Evolutionary conservation across 78 protist species (phyloP), one percentile per base, ranked within the genome.

Genomic region (slime mould (Dictyostelium discoideum)): DNA sequence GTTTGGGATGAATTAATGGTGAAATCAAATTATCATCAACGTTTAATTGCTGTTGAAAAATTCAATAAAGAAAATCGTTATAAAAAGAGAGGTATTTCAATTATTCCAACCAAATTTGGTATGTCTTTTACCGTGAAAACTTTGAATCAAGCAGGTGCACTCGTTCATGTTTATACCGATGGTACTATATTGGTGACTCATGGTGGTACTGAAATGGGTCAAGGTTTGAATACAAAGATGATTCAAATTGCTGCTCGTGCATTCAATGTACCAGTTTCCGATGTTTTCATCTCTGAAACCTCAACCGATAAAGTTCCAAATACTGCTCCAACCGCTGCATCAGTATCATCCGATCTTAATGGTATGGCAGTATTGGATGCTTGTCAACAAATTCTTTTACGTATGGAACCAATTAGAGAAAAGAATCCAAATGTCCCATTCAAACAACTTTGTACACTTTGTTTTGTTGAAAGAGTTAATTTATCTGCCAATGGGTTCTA

Each of bases 131-230:
- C 97, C 24, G 90, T 86, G n/a, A 92, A 93, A 76, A 84, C 94
- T 29, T 54, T 98, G 92, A 98, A 98, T 92, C 99, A 99, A 86
- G 98, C 96, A 3, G 96, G 97, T 50, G 98, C 98, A 3, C 74
- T 93, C 54, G 97, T 98, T 5, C 96, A 94, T 85, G 65, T 98
- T 11, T 94, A 98, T 83, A 39, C 93, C 20, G 99, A 99, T 96
- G 99, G 99, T 0, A 54, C 99, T 8, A 98, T 99, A 9, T 63
- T 97, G 18, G 97, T 99, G 10, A 83, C 98, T 32, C 99, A 98
- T 97, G 99, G 99, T 40, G 99, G 99, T n/a, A 77, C 96, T 16
- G 99, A 99, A 48, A 98, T 99, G 98, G 99, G 99, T 22, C 99
- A 99, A 79, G 99, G 99, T 40, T 89, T 99, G 26, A 97, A 98